Evolutionary conservation across 345 rosid genomes (phyloP).

Genomic region (Jatropha curcas): DNA sequence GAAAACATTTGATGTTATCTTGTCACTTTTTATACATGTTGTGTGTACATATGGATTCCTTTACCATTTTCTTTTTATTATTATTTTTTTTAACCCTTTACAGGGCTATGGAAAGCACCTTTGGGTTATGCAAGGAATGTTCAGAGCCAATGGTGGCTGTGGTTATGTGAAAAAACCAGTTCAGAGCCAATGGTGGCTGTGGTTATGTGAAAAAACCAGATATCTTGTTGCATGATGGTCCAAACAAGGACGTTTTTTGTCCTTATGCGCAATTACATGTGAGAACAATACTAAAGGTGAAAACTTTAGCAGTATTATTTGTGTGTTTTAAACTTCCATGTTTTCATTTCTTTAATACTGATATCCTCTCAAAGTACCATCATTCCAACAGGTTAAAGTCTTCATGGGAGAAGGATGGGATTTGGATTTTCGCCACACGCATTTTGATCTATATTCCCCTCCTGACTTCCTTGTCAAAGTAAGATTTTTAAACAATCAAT

Average conservation of each 20-base stretch:
- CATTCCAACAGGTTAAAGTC: conserved; percentile 20
- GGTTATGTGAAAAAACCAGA: conserved; percentile 33
- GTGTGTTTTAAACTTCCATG: not conserved
- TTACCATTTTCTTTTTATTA: not conserved
- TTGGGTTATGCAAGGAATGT: conserved; percentile 37
- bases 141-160: conserved; percentile 34
- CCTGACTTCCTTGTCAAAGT: conserved; percentile 33
- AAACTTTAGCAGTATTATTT: not conserved
- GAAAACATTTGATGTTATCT: no score
- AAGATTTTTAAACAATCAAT: no score
- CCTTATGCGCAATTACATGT: not conserved
- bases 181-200: conserved; percentile 34
- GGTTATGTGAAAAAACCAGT: conserved; percentile 34
- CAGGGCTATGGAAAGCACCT: conserved; percentile 30
- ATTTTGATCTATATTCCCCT: conserved; percentile 33
- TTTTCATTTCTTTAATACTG: not conserved
- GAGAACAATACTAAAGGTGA: conserved; percentile 21
- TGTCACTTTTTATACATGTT: no score
- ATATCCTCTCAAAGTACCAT: not conserved
- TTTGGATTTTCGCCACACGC: conserved; percentile 27
- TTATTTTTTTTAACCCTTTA: not conserved
- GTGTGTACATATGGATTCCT: no score
- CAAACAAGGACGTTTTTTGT: conserved; percentile 15
- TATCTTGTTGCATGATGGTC: conserved; percentile 18
- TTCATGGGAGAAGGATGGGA: conserved; percentile 35